A percentile compares a stretch with the other conserved stretches of the same genome.
Evolutionary conservation across 495 filamentous ascomycete genomes (phyloP).

Genomic region (Penicillium flavigenum): DNA sequence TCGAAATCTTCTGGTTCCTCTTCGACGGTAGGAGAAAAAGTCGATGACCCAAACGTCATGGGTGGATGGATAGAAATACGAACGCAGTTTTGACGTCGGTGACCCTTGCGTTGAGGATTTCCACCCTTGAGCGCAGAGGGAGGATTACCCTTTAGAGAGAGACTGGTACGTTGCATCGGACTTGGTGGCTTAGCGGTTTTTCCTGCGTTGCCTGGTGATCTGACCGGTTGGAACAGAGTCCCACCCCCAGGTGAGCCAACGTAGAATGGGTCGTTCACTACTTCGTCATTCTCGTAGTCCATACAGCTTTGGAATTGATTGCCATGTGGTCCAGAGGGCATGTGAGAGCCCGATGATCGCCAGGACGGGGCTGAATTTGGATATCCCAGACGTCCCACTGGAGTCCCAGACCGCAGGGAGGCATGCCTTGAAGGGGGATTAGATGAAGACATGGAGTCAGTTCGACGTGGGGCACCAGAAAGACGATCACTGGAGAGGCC

Average conservation of each 20-base stretch:
- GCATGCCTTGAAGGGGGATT: conserved; percentile 25
- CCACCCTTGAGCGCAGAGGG: conserved; percentile 43
- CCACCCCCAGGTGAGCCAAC: conserved; percentile 21
- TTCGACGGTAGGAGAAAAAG: conserved; percentile 42
- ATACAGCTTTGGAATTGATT: conserved; percentile 33
- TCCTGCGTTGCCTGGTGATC: conserved; percentile 18
- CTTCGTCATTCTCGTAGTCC: conserved; percentile 25
- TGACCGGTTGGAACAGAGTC: conserved; percentile 20
- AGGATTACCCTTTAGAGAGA: conserved; percentile 26
- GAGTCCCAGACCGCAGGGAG: conserved; percentile 22
- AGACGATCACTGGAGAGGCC: conserved; percentile 28
- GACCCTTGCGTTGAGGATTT: conserved; percentile 41
- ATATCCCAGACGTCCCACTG: conserved; percentile 8
- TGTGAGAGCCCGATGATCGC: conserved; percentile 23
- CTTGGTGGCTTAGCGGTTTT: conserved; percentile 23
- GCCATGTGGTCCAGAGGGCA: conserved; percentile 27
- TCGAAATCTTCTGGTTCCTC: conserved; percentile 40
- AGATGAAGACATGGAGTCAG: conserved; percentile 37
- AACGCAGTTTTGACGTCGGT: conserved; percentile 50
- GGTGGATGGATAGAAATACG: conserved; percentile 50
- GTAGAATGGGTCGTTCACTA: conserved; percentile 36
- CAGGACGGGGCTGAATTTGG: conserved; percentile 11
- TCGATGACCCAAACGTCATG: conserved; percentile 36
- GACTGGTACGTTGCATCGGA: conserved; percentile 25
- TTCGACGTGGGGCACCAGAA: conserved; percentile 34